phyloP scores from a whole-genome alignment of 495 filamentous ascomycete species.

The Aspergillus incahuasiensis region DNA sequence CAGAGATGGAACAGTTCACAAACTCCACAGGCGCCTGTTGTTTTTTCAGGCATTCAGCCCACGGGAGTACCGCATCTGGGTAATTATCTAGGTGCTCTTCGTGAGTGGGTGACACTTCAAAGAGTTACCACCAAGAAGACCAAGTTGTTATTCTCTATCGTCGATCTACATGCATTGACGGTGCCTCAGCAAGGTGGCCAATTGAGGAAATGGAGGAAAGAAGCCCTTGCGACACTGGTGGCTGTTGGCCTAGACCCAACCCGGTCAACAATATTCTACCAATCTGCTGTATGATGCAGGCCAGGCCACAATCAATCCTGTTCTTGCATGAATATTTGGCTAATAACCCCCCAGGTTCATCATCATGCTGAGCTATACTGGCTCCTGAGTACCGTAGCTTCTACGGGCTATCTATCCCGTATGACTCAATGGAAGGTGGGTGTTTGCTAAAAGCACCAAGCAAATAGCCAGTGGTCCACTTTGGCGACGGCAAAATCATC shows the following conservation, averaged over 20 bases:
- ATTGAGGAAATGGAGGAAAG: conserved; percentile 58
- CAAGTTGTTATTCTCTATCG: conserved; percentile 74
- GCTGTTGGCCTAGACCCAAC: conserved; percentile 79
- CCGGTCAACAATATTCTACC: conserved; percentile 76
- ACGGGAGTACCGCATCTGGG: conserved; percentile 94
- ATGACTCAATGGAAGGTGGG: conserved; percentile 99
- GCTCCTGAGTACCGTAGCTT: conserved; percentile 87
- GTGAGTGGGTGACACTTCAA: conserved; percentile 78
- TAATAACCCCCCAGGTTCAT: conserved; percentile 51
- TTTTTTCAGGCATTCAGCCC: conserved; percentile 97
- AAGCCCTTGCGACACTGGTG: conserved; percentile 74
- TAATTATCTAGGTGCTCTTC: conserved; percentile 92
- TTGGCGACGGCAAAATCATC: background rate
- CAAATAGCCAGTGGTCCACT: background rate
- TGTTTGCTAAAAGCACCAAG: too few relatives aligned
- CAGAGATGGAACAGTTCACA: conserved; percentile 13
- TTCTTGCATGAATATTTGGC: background rate
- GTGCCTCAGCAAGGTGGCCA: conserved; percentile 55
- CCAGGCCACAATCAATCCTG: too few relatives aligned
- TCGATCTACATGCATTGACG: conserved; percentile 92
- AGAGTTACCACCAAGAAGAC: conserved; percentile 49
- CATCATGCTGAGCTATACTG: conserved; percentile 89
- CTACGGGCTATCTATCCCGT: conserved; percentile 79
- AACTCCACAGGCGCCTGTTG: conserved; percentile 10
- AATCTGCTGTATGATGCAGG: conserved; percentile 56